Evolutionary conservation across 306 rosid genomes (phyloP), one percentile per base, ranked within the genome.

Genomic region (Sicyos baderoa): DNA sequence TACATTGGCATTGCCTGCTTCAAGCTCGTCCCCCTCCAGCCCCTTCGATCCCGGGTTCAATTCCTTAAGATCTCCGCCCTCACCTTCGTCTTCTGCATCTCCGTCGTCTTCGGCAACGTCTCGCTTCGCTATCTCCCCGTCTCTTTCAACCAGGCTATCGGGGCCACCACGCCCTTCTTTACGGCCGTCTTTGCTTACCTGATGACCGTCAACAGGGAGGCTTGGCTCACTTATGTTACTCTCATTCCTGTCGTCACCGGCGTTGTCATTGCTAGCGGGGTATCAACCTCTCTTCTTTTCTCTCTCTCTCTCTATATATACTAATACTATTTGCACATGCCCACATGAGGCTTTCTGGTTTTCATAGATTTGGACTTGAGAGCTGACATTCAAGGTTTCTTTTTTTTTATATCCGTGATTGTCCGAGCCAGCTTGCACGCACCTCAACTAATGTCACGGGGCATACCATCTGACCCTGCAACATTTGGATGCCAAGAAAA

Each of bases 241-340:
- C 76, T 73, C 60, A 14, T 73, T 73, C 76, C 76, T 73, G 76
- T 73, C 54, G 76, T 73, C n/a, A 73, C 76, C 18, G 76, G 76
- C 0, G 76, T 73, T 37, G 15, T 73, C 53, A 73, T 73, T 61
- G 76, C 76, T 0, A 73, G 76, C 71, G 76, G 76, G 76, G 76
- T 73, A 73, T 25, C 53, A 27, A 29, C 49, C 2, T 1, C 35
- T 49, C 53, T 48, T 73, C 35, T 18, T 61, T 27, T 71, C n/a
- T n/a, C n/a, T n/a, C n/a, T n/a, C n/a, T n/a, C n/a, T n/a, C n/a
- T n/a, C n/a, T n/a, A n/a, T n/a, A n/a, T n/a, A n/a, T n/a, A n/a
- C n/a, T n/a, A n/a, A n/a, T n/a, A n/a, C n/a, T n/a, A 21, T 42
- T 62, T 64, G 18, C 3, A 13, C 9, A 64, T 64, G 51, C 53